Conservation (phyloP, 2,329 filamentous ascomycete species). For the Huntiella omanensis region DNA sequence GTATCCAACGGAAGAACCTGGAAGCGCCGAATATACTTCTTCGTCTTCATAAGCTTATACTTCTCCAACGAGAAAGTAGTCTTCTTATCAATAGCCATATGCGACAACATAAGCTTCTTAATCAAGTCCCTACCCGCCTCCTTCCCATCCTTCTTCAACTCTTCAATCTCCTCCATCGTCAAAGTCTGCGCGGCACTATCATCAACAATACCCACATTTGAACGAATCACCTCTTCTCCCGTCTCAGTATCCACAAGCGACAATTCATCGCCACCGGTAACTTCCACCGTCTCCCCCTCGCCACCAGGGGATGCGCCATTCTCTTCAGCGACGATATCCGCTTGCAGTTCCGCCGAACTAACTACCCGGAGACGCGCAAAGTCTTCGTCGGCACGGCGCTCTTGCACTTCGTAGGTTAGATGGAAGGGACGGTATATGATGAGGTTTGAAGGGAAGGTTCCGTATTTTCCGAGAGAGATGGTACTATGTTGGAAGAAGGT, state of each 20-base stretch:
- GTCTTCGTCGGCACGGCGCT: slow-evolving; percentile 43
- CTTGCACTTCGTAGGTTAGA: slow-evolving; percentile 75
- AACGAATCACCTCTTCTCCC: slow-evolving; percentile 30
- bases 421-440: slow-evolving; percentile 83
- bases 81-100: slow-evolving; percentile 82
- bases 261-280: slow-evolving; percentile 23
- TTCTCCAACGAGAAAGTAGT: slow-evolving; percentile 86
- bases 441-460: slow-evolving; percentile 72
- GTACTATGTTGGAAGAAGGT: slow-evolving; percentile 31
- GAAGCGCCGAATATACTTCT: slow-evolving; percentile 82
- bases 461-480: slow-evolving; percentile 83
- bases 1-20: slow-evolving; percentile 71
- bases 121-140: slow-evolving; percentile 78
- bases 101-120: slow-evolving; percentile 76
- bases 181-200: slow-evolving; percentile 54
- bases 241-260: slow-evolving; percentile 24
- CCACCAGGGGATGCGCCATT: slow-evolving; percentile 25
- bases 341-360: slow-evolving; percentile 63
- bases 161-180: slow-evolving; percentile 56
- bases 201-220: slow-evolving; percentile 40
- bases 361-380: slow-evolving; percentile 61
- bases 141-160: slow-evolving; percentile 51
- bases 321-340: slow-evolving; percentile 45
- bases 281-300: slow-evolving; percentile 20
- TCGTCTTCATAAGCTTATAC: slow-evolving; percentile 85